Evolutionary conservation across 306 rosid genomes (phyloP).

Genomic region (Medicago ruthenica): DNA sequence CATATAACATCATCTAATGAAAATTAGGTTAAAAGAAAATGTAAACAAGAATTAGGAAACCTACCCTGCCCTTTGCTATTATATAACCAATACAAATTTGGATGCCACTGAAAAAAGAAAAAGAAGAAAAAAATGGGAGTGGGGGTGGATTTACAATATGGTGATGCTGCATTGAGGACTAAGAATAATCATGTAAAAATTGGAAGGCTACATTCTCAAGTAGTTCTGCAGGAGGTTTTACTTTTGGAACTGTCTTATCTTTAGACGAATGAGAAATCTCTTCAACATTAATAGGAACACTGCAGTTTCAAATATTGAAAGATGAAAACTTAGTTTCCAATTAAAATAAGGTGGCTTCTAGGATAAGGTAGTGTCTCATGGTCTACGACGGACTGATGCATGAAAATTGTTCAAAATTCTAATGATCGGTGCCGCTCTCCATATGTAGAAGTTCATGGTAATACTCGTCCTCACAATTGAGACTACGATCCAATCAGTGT

Average conservation of each 20-base stretch:
- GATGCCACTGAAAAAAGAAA: conserved; percentile 44
- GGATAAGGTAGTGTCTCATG: neutral
- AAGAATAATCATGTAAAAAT: conserved; percentile 73
- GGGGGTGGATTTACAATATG: conserved; percentile 60
- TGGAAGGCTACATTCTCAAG: conserved; percentile 72
- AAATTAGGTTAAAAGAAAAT: conserved; percentile 39
- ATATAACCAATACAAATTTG: conserved; percentile 51
- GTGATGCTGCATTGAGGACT: conserved; percentile 40
- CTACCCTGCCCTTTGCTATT: conserved; percentile 56
- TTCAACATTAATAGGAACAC: conserved; percentile 76
- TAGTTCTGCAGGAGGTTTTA: conserved; percentile 74
- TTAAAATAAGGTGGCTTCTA: neutral
- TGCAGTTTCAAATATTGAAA: conserved; percentile 55
- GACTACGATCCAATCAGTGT: neutral
- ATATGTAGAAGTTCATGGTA: neutral
- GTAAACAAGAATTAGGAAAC: conserved; percentile 43
- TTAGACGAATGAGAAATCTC: conserved; percentile 60
- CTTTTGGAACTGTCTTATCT: conserved; percentile 58
- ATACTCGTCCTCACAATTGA: neutral
- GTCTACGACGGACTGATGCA: neutral
- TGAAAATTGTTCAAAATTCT: neutral
- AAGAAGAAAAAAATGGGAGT: neutral
- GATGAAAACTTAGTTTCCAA: conserved; percentile 16
- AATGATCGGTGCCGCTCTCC: neutral
- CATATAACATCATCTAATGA: conserved; percentile 35